Percentiles rank a stretch among this genome's conserved stretches.
Evolutionary conservation across 352 stramenopile genomes (phyloP).

Genomic region (Globisporangium camurandrum): DNA sequence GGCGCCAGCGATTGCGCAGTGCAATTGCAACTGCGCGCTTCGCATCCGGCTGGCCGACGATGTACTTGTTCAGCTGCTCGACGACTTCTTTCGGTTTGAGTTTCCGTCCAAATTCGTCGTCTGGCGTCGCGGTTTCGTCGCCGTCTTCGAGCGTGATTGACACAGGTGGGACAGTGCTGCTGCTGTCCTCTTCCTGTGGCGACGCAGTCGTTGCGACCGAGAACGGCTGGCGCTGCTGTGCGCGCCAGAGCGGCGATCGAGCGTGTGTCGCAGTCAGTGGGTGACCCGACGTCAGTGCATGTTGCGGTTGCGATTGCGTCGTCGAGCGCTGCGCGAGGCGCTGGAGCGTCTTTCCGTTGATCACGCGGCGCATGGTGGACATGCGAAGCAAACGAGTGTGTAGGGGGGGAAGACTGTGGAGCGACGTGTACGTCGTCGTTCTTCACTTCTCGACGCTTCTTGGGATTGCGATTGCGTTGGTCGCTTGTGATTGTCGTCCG

Average conservation of each 20-base stretch:
- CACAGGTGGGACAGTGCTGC: not conserved
- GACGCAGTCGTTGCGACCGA: slow-evolving; percentile 29
- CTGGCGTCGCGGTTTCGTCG: slow-evolving; percentile 16
- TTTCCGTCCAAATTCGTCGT: slow-evolving; percentile 68
- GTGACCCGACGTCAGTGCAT: not conserved
- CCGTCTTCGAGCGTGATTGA: slow-evolving; percentile 19
- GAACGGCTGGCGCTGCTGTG: slow-evolving; percentile 13
- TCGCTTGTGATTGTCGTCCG: too few species aligned
- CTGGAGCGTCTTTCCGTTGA: slow-evolving; percentile 36
- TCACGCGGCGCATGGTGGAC: slow-evolving; percentile 51
- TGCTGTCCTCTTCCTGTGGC: slow-evolving; percentile 17
- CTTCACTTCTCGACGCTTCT: not conserved
- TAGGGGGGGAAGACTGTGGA: not conserved
- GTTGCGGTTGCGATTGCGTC: slow-evolving; percentile 7
- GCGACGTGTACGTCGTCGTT: not conserved
- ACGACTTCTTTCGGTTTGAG: slow-evolving; percentile 93
- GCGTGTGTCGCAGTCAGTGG: slow-evolving; percentile 3
- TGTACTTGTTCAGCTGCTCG: slow-evolving; percentile 94
- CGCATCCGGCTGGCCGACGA: slow-evolving; percentile 95
- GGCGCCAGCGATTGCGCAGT: slow-evolving; percentile 97
- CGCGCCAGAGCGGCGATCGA: slow-evolving; percentile 4
- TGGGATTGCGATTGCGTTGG: not conserved
- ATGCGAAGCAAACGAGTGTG: slow-evolving; percentile 2
- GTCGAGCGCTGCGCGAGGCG: slow-evolving; percentile 21
- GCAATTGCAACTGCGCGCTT: slow-evolving; percentile 98